Percentiles rank a stretch among this genome's conserved stretches.
Conservation (phyloP, 2,329 filamentous ascomycete genomes). For the Fusarium bulbicola region DNA sequence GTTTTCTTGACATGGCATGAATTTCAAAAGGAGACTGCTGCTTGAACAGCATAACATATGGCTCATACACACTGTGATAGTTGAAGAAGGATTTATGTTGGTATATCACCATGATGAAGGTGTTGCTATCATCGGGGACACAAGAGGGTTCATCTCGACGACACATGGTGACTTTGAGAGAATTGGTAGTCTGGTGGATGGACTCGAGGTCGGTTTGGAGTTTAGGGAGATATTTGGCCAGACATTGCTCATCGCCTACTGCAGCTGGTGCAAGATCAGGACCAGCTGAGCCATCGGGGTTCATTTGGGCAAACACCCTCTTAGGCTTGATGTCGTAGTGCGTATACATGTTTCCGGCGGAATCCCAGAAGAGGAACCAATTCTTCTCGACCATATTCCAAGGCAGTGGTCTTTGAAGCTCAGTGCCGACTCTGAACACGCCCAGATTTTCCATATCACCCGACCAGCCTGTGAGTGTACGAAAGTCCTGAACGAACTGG, state of each 20-base stretch:
- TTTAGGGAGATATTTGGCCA: conserved; percentile 56
- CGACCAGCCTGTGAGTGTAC: conserved; percentile 57
- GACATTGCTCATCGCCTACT: conserved; percentile 54
- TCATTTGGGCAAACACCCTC: conserved; percentile 59
- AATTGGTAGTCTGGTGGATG: conserved; percentile 69
- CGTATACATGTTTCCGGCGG: conserved; percentile 53
- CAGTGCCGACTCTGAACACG: conserved; percentile 56
- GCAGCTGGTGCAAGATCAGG: conserved; percentile 55
- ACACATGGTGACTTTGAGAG: conserved; percentile 64
- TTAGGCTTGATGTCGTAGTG: conserved; percentile 63
- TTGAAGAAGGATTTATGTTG: conserved; percentile 62
- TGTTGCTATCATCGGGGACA: conserved; percentile 55
- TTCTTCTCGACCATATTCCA: conserved; percentile 65
- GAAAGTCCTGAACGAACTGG: conserved; percentile 64
- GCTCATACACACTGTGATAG: conserved; percentile 63
- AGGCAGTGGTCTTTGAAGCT: conserved; percentile 60
- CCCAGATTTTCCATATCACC: conserved; percentile 36
- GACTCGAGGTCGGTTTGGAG: conserved; percentile 51
- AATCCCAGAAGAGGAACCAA: conserved; percentile 70
- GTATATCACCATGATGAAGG: conserved; percentile 63
- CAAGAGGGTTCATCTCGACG: conserved; percentile 56
- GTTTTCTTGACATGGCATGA: conserved; percentile 58
- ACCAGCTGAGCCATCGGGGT: conserved; percentile 56
- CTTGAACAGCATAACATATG: conserved; percentile 62
- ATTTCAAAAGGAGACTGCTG: conserved; percentile 59